Base-by-base conservation (phyloP, 106 monocot genomes). In the Phalaenopsis aphrodite region DNA sequence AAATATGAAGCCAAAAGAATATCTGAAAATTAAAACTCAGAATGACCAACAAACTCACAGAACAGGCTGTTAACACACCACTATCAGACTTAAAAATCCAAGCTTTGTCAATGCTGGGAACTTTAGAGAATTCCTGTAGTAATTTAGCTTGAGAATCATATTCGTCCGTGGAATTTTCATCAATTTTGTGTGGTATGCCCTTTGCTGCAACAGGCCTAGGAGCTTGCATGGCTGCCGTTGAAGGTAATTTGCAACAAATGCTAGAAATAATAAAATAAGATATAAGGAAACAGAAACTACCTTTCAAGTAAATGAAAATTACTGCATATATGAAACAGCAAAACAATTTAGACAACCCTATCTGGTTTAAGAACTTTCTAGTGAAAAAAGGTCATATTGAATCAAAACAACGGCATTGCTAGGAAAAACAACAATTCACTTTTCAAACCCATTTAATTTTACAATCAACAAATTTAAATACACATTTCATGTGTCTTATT, bases 41-140 rank as follows among this genome's bases (percentile, higher is more conserved):
- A 43, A 38, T 39, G 43, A 5, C 45, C 3, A 12, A 52, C 52
- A 52, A 37, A 75, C 43, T 43, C 42, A 45, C 71, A 71, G 10
- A 71, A 45, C 5, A 65, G 39, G 56, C 30, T 39, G 75, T 66
- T 66, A 61, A 1, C 77, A 56, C 79, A 99, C 98, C 98, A 83
- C 48, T 83, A 6, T 85, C 82, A 41, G 94, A 89, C 67, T 89
- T 93, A 79, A 94, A 87, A 78, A 89, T 82, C 98, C 98, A 99
- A 17, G 92, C 94, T 48, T 89, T 94, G 77, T 89, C 81, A 57
- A 99, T 86, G 82, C 21, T 89, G 41, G 98, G 87, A 23, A 88
- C 64, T 75, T 87, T 88, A 12, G 72, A 74, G 79, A 99, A 95
- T 56, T 99, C 98, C 77, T 88, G 87, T 52, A 99, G 98, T 75